These are phyloP conservation scores for Colletotrichum tropicale DNA, from an alignment of 2,329 filamentous ascomycete genomes.

Conservation along the genomic window DNA sequence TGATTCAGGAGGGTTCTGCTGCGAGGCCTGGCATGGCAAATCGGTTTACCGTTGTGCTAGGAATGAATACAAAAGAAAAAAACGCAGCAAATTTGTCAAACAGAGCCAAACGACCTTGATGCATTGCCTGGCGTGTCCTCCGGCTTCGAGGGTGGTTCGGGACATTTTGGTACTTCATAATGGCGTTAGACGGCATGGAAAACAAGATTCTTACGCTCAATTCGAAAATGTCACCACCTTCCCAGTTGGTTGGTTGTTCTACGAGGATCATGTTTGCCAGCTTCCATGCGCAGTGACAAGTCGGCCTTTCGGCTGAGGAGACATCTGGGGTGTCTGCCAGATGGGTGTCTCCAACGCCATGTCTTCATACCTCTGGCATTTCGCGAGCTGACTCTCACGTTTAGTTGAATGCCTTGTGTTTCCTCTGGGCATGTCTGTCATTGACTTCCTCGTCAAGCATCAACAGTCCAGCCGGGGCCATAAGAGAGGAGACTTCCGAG, in stretches of 20 bases:
- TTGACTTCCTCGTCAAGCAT: neutral
- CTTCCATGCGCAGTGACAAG: neutral
- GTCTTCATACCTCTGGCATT: neutral
- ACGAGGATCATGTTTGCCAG: neutral
- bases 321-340: neutral
- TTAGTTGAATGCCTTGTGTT: neutral
- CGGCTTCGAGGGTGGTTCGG: neutral
- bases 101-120: slow-evolving; percentile 8
- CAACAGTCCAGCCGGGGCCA: neutral
- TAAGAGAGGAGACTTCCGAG: neutral
- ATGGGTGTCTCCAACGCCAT: neutral
- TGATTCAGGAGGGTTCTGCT: slow-evolving; percentile 18
- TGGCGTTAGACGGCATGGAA: slow-evolving; percentile 5
- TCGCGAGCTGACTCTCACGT: neutral
- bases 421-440: neutral
- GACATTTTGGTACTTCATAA: neutral
- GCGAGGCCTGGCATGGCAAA: slow-evolving; percentile 16
- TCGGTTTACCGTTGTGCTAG: slow-evolving; percentile 21
- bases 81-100: slow-evolving; percentile 17
- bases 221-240: neutral
- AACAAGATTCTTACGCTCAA: slow-evolving; percentile 4
- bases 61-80: slow-evolving; percentile 19
- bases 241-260: neutral
- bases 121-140: slow-evolving; percentile 1
- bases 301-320: neutral